Conservation (phyloP, 768 basidiomycete genomes). For the Tulasnella sp. region DNA sequence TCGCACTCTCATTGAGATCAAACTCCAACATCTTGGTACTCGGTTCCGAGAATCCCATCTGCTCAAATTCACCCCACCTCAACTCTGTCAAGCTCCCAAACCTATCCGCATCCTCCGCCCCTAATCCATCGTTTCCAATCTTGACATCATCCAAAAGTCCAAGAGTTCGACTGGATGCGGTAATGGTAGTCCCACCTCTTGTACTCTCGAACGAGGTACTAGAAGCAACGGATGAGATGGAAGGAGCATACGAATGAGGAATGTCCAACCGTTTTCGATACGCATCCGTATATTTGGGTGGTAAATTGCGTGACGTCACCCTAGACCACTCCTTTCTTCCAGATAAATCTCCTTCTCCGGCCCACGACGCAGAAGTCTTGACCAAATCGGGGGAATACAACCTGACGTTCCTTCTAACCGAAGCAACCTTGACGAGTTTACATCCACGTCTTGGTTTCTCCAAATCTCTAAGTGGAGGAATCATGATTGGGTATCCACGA, state of each 20-base stretch:
- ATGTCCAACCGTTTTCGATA: constrained; percentile 70
- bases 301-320: constrained; percentile 33
- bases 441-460: constrained; percentile 58
- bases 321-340: constrained; percentile 65
- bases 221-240: constrained; percentile 5
- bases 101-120: constrained; percentile 30
- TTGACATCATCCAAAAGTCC: constrained; percentile 1
- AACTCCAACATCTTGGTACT: constrained; percentile 72
- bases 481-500: constrained; percentile 71
- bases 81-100: constrained; percentile 74
- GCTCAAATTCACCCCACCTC: constrained; percentile 87
- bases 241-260: constrained; percentile 26
- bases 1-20: constrained; percentile 80
- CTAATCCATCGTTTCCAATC: not conserved
- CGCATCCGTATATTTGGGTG: constrained; percentile 59
- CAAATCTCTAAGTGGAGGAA: constrained; percentile 43
- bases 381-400: constrained; percentile 83
- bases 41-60: constrained; percentile 55
- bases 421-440: constrained; percentile 60
- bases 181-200: not conserved
- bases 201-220: constrained; percentile 6
- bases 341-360: constrained; percentile 36
- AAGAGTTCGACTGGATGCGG: not conserved
- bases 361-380: constrained; percentile 44
- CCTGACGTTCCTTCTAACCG: constrained; percentile 66